A percentile compares a stretch with the other conserved stretches of the same genome.
Conservation (phyloP, 208 protist species). For the Leishmania amazonensis region DNA sequence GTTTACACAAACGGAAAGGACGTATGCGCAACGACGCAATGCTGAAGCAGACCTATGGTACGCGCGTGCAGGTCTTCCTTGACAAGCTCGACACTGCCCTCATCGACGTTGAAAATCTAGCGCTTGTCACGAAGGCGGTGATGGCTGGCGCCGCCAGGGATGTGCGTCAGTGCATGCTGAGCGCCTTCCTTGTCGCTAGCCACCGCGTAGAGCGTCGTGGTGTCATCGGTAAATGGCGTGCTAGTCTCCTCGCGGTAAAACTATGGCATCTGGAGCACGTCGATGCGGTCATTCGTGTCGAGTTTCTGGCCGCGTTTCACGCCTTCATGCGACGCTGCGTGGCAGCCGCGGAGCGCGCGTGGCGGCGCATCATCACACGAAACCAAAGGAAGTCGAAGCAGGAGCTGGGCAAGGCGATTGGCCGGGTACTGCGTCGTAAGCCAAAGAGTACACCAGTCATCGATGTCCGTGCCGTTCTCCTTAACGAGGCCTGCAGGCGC, state of each 20-base stretch:
- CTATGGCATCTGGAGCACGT: conserved; percentile 49
- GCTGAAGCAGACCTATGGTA: conserved; percentile 50
- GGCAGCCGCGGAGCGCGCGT: conserved; percentile 35
- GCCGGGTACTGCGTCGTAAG: conserved; percentile 33
- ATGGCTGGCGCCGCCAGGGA: conserved; percentile 21
- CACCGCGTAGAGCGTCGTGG: conserved; percentile 45
- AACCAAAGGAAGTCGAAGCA: conserved; percentile 45
- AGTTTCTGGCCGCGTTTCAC: conserved; percentile 38
- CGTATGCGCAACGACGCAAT: conserved; percentile 53
- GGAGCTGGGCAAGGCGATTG: conserved; percentile 36
- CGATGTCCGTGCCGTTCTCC: conserved; percentile 30
- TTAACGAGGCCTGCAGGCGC: conserved; percentile 42
- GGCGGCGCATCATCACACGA: conserved; percentile 41
- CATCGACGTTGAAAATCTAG: conserved; percentile 30
- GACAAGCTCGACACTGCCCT: conserved; percentile 42
- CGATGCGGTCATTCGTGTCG: conserved; percentile 35
- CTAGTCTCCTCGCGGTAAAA: conserved; percentile 29
- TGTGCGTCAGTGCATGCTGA: conserved; percentile 18
- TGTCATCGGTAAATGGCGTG: conserved; percentile 43
- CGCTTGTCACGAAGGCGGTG: conserved; percentile 27
- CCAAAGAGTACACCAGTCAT: conserved; percentile 24
- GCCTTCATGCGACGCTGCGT: conserved; percentile 36
- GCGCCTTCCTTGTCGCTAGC: conserved; percentile 27
- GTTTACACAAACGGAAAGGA: conserved; percentile 38
- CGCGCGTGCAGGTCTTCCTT: conserved; percentile 44